Evolutionary conservation across 2,329 filamentous ascomycete genomes (phyloP), one percentile per base, ranked within the genome.

Genomic region (Trichoderma sp.): DNA sequence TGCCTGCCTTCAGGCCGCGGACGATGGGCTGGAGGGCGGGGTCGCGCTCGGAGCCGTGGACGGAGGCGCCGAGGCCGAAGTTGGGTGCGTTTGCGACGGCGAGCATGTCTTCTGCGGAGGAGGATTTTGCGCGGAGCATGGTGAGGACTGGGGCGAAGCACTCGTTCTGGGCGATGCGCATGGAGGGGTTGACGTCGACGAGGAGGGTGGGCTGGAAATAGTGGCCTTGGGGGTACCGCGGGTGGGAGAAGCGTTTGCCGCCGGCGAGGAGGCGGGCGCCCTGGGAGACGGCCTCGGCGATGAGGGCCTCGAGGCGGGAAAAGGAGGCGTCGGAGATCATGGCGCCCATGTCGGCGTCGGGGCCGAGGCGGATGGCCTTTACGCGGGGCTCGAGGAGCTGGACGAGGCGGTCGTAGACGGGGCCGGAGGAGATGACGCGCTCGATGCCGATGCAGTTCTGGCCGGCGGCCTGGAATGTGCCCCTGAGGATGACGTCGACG

Each of bases 361-460:
- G 94, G 2, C 97, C 97, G 1, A 97, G 88, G 24, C 94, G 92
- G 18, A 99, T 87, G 12, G 89, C 89, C 77, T 89, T 88, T 78
- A 98, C 94, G 77, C 93, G 92, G 12, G 93, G 92, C 69, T 91
- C 89, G 24, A 99, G 90, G 76, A 91, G 88, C 6, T 87, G 84
- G 71, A 98, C 86, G 27, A 99, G 89, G 74, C 87, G 87, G 77
- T 93, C 88, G 86, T 98, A 97, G 69, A 94, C 88, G n/a, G 86
- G 87, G 1, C 94, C 92, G 18, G 94, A 89, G 29, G 93, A 94
- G 79, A 98, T 92, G 81, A 98, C 92, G 74, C 97, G 93, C 86
- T 99, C 97, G 79, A 98, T 96, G 74, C 97, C 97, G 81, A 99
- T 96, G 85, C 97, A 99, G 86, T 99, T 99, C 84, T 99, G 97